Conservation (phyloP, 1,139 yeast genomes). For the Saccharomyces hybrid region DNA sequence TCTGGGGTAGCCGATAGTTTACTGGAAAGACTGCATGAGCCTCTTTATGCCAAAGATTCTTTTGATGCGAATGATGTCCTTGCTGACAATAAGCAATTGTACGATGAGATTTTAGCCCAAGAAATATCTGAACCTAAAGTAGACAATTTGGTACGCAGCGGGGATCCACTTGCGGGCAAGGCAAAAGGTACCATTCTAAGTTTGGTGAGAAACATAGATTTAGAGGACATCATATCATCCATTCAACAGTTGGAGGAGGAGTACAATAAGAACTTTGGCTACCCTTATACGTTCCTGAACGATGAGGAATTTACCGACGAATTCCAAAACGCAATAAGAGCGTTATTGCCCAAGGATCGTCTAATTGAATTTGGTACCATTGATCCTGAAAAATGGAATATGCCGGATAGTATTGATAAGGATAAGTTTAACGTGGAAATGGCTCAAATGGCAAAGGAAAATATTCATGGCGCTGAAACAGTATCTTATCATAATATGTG, state of each 20-base stretch:
- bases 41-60: background rate
- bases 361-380: slow-evolving; percentile 52
- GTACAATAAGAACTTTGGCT: slow-evolving; percentile 62
- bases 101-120: slow-evolving; percentile 31
- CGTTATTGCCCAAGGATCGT: slow-evolving; percentile 38
- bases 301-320: slow-evolving; percentile 55
- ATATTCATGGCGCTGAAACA: slow-evolving; percentile 66
- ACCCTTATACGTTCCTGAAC: slow-evolving; percentile 75
- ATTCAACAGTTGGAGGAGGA: slow-evolving; percentile 51
- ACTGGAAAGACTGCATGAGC: background rate
- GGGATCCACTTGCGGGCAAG: slow-evolving; percentile 15
- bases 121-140: slow-evolving; percentile 46
- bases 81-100: slow-evolving; percentile 32
- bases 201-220: slow-evolving; percentile 61
- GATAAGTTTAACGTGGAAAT: slow-evolving; percentile 41
- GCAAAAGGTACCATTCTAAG: slow-evolving; percentile 73
- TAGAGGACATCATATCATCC: slow-evolving; percentile 41
- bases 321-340: slow-evolving; percentile 42
- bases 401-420: slow-evolving; percentile 45
- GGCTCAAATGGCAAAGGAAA: slow-evolving; percentile 45
- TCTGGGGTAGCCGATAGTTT: background rate
- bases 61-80: slow-evolving; percentile 30
- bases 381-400: slow-evolving; percentile 51
- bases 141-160: slow-evolving; percentile 28
- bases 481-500: slow-evolving; percentile 75